phyloP scores from a whole-genome alignment of 2,329 filamentous ascomycete genomes.

The Alternaria consortialis region DNA sequence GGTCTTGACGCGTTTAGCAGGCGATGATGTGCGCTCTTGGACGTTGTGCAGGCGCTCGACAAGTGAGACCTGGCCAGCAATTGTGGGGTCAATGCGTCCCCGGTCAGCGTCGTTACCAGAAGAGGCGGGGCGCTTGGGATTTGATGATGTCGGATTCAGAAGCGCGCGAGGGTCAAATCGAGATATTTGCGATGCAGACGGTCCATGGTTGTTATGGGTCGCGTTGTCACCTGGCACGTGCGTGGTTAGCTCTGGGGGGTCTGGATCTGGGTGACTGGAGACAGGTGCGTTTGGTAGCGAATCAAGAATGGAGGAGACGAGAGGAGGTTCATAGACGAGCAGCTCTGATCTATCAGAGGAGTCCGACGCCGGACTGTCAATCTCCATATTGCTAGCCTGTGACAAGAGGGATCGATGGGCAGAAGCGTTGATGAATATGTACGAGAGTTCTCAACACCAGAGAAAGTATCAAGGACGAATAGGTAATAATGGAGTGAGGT shows the following conservation, averaged over 20 bases:
- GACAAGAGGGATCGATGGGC: not conserved
- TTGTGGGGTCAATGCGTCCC: conserved; percentile 32
- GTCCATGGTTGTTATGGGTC: conserved; percentile 14
- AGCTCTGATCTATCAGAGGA: not conserved
- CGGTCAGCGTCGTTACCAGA: conserved; percentile 31
- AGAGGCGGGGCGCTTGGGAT: conserved; percentile 43
- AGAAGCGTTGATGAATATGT: not conserved
- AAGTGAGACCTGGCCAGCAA: conserved; percentile 64
- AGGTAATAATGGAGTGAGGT: not conserved
- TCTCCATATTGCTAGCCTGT: conserved; percentile 1
- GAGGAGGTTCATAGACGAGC: not conserved
- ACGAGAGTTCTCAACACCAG: not conserved
- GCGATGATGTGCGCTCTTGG: conserved; percentile 68
- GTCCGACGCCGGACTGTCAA: not conserved
- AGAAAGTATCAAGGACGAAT: not conserved
- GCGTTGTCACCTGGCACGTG: conserved; percentile 30
- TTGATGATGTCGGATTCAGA: conserved; percentile 46
- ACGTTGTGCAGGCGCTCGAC: conserved; percentile 82
- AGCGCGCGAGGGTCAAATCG: conserved; percentile 43
- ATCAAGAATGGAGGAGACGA: not conserved
- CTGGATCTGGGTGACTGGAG: conserved; percentile 7
- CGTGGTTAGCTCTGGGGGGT: conserved; percentile 26
- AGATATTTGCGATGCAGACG: conserved; percentile 14
- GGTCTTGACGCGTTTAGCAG: conserved; percentile 52
- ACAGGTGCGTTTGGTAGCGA: not conserved